A percentile compares a stretch with the other conserved stretches of the same genome.
Conservation (phyloP, 176 grass and related monocot species). For the Cenchrus americanus region DNA sequence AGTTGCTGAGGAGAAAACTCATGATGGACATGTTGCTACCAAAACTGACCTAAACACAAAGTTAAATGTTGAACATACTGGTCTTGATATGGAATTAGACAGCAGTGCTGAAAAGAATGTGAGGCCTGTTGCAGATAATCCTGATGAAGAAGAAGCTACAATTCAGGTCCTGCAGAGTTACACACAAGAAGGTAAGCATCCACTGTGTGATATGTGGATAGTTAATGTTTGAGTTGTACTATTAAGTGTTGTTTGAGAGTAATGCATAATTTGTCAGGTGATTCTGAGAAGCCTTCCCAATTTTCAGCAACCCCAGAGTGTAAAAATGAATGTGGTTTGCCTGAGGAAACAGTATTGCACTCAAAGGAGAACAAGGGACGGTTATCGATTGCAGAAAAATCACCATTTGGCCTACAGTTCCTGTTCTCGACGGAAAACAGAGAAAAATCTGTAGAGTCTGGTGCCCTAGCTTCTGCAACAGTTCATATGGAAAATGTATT, state of each 20-base stretch:
- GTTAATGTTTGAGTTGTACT: neutral
- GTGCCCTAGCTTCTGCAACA: conserved; percentile 8
- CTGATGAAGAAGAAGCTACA: neutral
- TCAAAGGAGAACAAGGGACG: neutral
- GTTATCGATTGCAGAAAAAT: conserved; percentile 10
- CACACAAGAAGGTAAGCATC: conserved; percentile 32
- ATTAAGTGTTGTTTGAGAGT: conserved; percentile 27
- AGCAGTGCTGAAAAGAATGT: neutral
- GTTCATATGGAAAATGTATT: neutral
- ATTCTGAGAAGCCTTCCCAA: neutral
- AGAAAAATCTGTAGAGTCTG: neutral
- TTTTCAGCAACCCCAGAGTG: neutral
- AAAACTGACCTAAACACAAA: neutral
- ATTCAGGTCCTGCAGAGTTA: conserved; percentile 28
- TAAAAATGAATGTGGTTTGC: conserved; percentile 24
- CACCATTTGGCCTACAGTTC: conserved; percentile 5
- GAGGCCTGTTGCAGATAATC: neutral
- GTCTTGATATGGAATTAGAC: conserved; percentile 8
- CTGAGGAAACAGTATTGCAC: neutral
- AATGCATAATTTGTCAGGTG: conserved; percentile 37
- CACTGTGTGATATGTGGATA: neutral
- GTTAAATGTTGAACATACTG: neutral
- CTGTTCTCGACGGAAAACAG: conserved; percentile 21
- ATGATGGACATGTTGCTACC: neutral
- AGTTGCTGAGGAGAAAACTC: neutral